A percentile compares a stretch with the other conserved stretches of the same genome.
These are phyloP conservation scores for Populus trichocarpa DNA, from an alignment of 441 rosid genomes.

Conservation along the genomic window DNA sequence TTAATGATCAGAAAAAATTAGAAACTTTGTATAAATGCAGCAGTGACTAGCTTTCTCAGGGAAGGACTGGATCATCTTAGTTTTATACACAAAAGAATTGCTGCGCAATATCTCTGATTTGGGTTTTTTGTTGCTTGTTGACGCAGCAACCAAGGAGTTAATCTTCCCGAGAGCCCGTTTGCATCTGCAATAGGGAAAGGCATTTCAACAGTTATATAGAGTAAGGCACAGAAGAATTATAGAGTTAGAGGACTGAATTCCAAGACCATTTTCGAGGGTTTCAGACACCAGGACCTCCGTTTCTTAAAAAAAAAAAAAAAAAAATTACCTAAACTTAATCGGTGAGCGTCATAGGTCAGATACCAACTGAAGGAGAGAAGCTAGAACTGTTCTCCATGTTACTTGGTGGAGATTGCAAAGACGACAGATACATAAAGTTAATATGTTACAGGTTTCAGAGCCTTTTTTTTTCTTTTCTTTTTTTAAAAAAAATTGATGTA, in stretches of 20 bases:
- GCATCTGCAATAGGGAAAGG: slow-evolving; percentile 53
- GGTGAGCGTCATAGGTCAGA: slow-evolving; percentile 24
- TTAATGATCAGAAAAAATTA: not conserved
- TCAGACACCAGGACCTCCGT: slow-evolving; percentile 8
- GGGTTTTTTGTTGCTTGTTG: not conserved
- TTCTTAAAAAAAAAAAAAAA: not conserved
- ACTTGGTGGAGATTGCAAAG: slow-evolving; percentile 30
- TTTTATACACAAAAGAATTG: not conserved
- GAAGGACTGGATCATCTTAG: not conserved
- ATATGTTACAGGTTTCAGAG: slow-evolving; percentile 27
- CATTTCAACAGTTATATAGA: slow-evolving; percentile 68
- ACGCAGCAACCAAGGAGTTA: slow-evolving; percentile 49
- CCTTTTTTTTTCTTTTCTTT: not conserved
- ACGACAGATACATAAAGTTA: slow-evolving; percentile 26
- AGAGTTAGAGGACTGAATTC: slow-evolving; percentile 35
- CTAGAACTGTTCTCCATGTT: slow-evolving; percentile 24
- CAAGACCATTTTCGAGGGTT: slow-evolving; percentile 23
- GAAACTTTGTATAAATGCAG: not conserved
- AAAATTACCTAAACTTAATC: slow-evolving; percentile 16
- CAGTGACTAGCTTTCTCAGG: not conserved
- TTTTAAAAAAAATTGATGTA: slow-evolving; percentile 19
- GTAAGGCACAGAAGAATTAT: slow-evolving; percentile 18
- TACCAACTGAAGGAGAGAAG: slow-evolving; percentile 21
- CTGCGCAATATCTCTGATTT: slow-evolving; percentile 2
- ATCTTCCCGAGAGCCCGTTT: slow-evolving; percentile 92